These are phyloP conservation scores for Vaccinium myrtillus DNA, from an alignment of 148 eudicot species.

Conservation along the genomic window DNA sequence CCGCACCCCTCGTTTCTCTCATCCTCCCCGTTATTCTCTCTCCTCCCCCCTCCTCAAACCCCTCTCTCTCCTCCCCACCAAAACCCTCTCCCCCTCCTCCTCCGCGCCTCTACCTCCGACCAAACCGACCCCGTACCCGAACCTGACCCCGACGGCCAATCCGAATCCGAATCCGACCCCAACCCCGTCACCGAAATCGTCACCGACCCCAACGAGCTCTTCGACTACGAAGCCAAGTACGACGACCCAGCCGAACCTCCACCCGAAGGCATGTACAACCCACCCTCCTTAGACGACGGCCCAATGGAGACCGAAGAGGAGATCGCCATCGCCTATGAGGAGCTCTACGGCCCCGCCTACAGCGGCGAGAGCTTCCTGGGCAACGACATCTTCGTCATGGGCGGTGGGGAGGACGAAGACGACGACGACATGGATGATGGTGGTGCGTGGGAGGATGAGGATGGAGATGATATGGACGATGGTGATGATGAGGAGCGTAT, in stretches of 20 bases:
- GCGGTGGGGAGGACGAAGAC: slow-evolving; percentile 34
- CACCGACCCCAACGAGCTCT: too few species aligned
- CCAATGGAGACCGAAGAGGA: slow-evolving; percentile 68
- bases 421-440: too few species aligned
- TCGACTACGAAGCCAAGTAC: neutral
- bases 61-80: slow-evolving; percentile 17
- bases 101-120: slow-evolving; percentile 27
- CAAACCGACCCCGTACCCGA: slow-evolving; percentile 39
- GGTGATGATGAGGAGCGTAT: too few species aligned
- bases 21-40: slow-evolving; percentile 6
- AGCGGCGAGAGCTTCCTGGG: slow-evolving; percentile 69
- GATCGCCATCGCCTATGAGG: slow-evolving; percentile 71
- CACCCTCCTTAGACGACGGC: slow-evolving; percentile 67
- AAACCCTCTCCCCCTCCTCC: slow-evolving; percentile 9
- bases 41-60: slow-evolving; percentile 6
- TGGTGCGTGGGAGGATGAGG: too few species aligned
- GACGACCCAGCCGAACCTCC: slow-evolving; percentile 65
- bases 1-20: slow-evolving; percentile 19
- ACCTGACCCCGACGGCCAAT: too few species aligned
- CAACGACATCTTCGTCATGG: slow-evolving; percentile 68
- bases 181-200: too few species aligned
- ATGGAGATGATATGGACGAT: too few species aligned
- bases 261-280: slow-evolving; percentile 42
- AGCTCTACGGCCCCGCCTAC: slow-evolving; percentile 78
- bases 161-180: too few species aligned